A percentile compares a stretch with the other conserved stretches of the same genome.
These are phyloP conservation scores for Sordariomycetes sp. DNA, from an alignment of 2,329 filamentous ascomycete species.

Conservation along the genomic window DNA sequence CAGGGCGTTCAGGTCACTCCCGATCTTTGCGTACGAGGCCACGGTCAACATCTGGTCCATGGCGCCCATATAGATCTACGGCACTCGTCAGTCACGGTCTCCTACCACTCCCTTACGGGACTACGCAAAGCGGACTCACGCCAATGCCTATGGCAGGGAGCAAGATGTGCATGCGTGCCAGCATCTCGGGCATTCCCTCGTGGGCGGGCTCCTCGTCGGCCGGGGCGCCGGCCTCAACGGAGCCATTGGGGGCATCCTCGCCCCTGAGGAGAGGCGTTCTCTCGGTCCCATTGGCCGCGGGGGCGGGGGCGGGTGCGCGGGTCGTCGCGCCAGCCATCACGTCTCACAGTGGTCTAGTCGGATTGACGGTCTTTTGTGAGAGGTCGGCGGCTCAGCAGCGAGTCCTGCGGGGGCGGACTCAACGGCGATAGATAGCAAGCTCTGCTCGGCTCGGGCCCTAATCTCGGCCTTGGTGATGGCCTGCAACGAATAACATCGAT, in stretches of 20 bases:
- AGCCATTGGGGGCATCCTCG: neutral
- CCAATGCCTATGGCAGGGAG: constrained; percentile 27
- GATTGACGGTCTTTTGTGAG: neutral
- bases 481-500: too few species aligned
- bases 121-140: constrained; percentile 11
- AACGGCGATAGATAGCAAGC: neutral
- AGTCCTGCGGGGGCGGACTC: neutral
- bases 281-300: neutral
- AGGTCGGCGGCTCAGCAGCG: neutral
- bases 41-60: constrained; percentile 70
- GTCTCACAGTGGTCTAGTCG: neutral
- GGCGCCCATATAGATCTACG: constrained; percentile 59
- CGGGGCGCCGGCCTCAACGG: neutral
- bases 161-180: constrained; percentile 24
- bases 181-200: constrained; percentile 16
- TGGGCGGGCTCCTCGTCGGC: constrained; percentile 4
- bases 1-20: constrained; percentile 62
- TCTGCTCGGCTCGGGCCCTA: too few species aligned
- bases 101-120: neutral
- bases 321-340: neutral
- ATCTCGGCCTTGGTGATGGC: too few species aligned
- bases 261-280: constrained; percentile 15
- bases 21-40: constrained; percentile 68
- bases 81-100: neutral
- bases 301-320: neutral